Base-by-base conservation (phyloP, 768 basidiomycete genomes). In the Tephrocybe rancida region DNA sequence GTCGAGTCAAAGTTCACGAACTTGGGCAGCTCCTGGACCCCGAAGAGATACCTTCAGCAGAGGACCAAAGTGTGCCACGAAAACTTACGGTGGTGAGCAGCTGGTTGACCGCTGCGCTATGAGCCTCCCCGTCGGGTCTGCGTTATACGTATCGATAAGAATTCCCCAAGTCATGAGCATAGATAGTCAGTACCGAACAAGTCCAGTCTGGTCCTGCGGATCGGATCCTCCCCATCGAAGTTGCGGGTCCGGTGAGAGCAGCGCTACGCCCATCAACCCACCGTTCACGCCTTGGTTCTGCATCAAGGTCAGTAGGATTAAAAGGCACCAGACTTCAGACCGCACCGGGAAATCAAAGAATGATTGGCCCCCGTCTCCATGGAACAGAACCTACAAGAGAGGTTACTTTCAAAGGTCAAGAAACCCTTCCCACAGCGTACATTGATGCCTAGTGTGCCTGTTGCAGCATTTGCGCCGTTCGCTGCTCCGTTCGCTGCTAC, bases 71-170 rank as follows among this genome's bases (percentile, higher is more conserved):
- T 26, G n/a, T 7, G 39, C 34, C 19, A 51, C 22, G 10, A 21
- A 8, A 38, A 32, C 56, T 27, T 42, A 60, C 61, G 11, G 45
- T 67, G n/a, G 61, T 64, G 37, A 65, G 44, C 34, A 64, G 59
- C 32, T 64, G 52, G 49, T 67, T 67, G 34, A 67, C 66, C 2
- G 66, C 66, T 27, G 64, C 64, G 38, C 66, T 67, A 24, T 66
- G 66, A 3, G 64, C 64, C 14, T 55, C 41, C 29, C 66, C 66
- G 43, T 67, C 64, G 6, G 66, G 66, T 19, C 66, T 66, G 18
- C 13, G 21, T 25, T 44, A 41, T 32, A 35, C n/a, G n/a, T n/a
- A n/a, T n/a, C n/a, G n/a, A n/a, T n/a, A n/a, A n/a, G n/a, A n/a
- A n/a, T n/a, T n/a, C n/a, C n/a, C n/a, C n/a, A n/a, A n/a, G n/a